phyloP scores from a whole-genome alignment of 352 stramenopile genomes.

The Globisporangium acanthophoron region DNA sequence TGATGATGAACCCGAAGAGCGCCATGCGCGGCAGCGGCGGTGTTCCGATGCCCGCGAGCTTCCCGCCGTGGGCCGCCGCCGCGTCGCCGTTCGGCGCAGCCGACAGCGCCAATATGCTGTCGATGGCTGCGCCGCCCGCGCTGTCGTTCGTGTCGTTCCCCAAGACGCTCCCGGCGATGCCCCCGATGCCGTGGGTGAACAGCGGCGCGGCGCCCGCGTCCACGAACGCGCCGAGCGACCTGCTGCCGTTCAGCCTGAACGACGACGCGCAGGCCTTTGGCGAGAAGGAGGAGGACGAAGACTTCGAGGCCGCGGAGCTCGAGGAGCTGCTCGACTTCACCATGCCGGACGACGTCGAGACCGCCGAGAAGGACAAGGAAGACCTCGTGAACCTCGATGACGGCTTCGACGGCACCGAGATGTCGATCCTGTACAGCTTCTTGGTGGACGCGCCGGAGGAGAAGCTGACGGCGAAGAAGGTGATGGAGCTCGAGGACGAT shows the following conservation, averaged over 20 bases:
- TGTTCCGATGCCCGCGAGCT: conserved; percentile 10
- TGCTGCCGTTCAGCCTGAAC: conserved; percentile 32
- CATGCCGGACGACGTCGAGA: conserved; percentile 53
- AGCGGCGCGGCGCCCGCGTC: conserved; percentile 1
- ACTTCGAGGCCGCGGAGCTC: conserved; percentile 62
- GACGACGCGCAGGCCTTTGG: conserved; percentile 22
- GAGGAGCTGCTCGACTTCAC: conserved; percentile 75
- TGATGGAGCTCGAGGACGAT: conserved; percentile 36
- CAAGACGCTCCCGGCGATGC: conserved; percentile 56
- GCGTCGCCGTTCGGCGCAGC: conserved; percentile 19
- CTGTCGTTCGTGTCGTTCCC: conserved; percentile 70
- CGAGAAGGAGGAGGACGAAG: conserved; percentile 8
- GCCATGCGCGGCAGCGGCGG: conserved; percentile 16
- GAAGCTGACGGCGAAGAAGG: conserved; percentile 35
- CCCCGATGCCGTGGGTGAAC: conserved; percentile 26
- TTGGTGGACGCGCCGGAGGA: conserved; percentile 71
- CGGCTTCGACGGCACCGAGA: conserved; percentile 80
- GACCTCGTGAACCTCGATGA: conserved; percentile 74
- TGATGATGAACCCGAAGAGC: conserved; percentile 17
- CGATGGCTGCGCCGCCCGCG: conserved; percentile 47
- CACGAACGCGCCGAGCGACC: conserved; percentile 20
- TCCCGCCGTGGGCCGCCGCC: conserved; percentile 24
- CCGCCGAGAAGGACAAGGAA: conserved; percentile 61
- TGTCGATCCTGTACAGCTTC: conserved; percentile 86
- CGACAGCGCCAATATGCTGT: conserved; percentile 55